phyloP scores from a whole-genome alignment of 108 stramenopile genomes.

The Nitzschia palea region DNA sequence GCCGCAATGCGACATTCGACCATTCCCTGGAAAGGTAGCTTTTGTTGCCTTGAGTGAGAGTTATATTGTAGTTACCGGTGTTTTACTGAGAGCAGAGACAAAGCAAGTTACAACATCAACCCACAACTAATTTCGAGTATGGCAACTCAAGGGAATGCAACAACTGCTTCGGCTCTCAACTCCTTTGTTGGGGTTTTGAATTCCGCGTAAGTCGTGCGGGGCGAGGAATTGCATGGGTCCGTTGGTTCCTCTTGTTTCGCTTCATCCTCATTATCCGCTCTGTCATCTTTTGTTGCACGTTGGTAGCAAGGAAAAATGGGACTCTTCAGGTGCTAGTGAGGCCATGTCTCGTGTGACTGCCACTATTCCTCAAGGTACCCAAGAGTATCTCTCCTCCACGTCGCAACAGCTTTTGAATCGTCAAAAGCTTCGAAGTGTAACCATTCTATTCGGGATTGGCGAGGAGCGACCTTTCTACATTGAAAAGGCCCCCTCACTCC shows the following conservation, averaged over 20 bases:
- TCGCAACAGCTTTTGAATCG: constrained; percentile 66
- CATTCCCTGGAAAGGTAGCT: too few species aligned
- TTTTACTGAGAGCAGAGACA: too few species aligned
- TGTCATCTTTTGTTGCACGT: not conserved
- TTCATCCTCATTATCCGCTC: not conserved
- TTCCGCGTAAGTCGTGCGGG: constrained; percentile 32
- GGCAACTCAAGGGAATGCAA: constrained; percentile 12
- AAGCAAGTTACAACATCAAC: too few species aligned
- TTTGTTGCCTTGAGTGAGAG: too few species aligned
- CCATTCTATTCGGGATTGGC: constrained; percentile 83
- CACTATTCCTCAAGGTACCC: constrained; percentile 76
- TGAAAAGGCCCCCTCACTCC: constrained; percentile 68
- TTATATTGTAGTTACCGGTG: too few species aligned
- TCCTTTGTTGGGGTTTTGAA: constrained; percentile 38
- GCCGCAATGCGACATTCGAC: too few species aligned
- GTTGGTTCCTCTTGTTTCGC: not conserved
- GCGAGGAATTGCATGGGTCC: not conserved
- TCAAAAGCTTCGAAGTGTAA: constrained; percentile 62
- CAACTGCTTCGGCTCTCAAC: constrained; percentile 23
- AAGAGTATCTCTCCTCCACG: constrained; percentile 58
- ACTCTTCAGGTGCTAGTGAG: constrained; percentile 68
- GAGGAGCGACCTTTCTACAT: constrained; percentile 87
- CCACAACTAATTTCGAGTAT: too few species aligned
- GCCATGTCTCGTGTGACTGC: constrained; percentile 55
- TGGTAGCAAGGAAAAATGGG: constrained; percentile 80